Conservation (phyloP, 495 filamentous ascomycete species). For the Penicillium tannophilum region DNA sequence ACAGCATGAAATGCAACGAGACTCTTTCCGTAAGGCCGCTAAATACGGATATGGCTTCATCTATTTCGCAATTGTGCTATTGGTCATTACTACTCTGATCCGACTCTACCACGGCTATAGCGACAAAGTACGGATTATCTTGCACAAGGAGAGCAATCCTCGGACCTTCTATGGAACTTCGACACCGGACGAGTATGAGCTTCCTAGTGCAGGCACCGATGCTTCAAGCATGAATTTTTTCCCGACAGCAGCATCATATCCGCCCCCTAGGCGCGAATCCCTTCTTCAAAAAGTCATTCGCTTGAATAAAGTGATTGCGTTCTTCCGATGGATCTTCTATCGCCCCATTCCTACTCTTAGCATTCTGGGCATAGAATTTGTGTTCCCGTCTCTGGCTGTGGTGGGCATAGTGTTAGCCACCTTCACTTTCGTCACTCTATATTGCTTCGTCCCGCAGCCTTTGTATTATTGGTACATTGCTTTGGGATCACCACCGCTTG, state of each 20-base stretch:
- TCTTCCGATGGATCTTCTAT: constrained; percentile 85
- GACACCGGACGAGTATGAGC: constrained; percentile 67
- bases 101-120: constrained; percentile 83
- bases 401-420: constrained; percentile 64
- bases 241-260: constrained; percentile 53
- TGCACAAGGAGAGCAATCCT: constrained; percentile 73
- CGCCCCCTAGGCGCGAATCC: constrained; percentile 58
- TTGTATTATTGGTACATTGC: constrained; percentile 80
- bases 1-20: constrained; percentile 70
- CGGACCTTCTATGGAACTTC: constrained; percentile 52
- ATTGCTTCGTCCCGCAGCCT: constrained; percentile 81
- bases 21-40: constrained; percentile 78
- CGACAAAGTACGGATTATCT: constrained; percentile 82
- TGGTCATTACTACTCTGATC: constrained; percentile 62
- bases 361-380: constrained; percentile 62
- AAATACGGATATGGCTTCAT: constrained; percentile 90
- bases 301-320: constrained; percentile 72
- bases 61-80: constrained; percentile 76
- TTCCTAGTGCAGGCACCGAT: constrained; percentile 68
- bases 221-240: constrained; percentile 72
- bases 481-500: constrained; percentile 85
- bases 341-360: constrained; percentile 72
- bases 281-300: constrained; percentile 68
- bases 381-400: constrained; percentile 76
- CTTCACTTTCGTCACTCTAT: constrained; percentile 72